phyloP scores from a whole-genome alignment of 2,329 filamentous ascomycete genomes.

The Mollisiaceae sp. region DNA sequence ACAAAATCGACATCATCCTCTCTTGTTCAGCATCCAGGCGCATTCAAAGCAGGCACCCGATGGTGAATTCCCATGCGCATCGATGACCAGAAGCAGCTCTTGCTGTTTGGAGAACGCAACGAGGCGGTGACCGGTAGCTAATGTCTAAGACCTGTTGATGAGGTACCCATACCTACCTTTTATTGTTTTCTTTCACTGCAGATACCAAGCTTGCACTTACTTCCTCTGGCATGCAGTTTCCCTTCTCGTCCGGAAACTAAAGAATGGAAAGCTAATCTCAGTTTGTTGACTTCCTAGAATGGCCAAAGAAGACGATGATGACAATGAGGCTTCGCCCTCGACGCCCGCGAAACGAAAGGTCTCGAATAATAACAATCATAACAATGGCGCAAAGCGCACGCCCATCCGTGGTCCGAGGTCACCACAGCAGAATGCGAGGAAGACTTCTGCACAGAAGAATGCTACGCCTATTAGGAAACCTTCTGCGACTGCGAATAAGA shows the following conservation, averaged over 20 bases:
- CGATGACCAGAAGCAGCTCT: background rate
- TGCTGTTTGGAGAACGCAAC: background rate
- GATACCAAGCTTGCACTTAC: background rate
- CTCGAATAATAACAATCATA: background rate
- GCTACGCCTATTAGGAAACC: background rate
- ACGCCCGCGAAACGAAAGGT: conserved; percentile 13
- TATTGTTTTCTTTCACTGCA: background rate
- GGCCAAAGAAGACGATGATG: conserved; percentile 10
- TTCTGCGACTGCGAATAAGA: conserved; percentile 24
- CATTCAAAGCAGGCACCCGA: background rate
- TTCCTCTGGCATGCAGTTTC: background rate
- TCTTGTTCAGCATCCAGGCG: background rate
- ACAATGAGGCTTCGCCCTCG: conserved; percentile 1
- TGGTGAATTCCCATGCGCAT: background rate
- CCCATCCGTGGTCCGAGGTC: conserved; percentile 19
- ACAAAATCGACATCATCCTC: background rate
- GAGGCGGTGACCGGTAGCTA: background rate
- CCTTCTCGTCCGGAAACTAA: background rate
- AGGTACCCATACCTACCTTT: background rate
- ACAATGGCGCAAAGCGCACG: conserved; percentile 16
- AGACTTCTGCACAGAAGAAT: conserved; percentile 26
- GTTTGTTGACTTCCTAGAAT: background rate
- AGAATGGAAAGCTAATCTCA: conserved; percentile 1
- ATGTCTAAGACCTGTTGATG: conserved; percentile 2
- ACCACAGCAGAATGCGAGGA: conserved; percentile 30